phyloP scores from a whole-genome alignment of 768 basidiomycete species.

The Podaxis sp. region DNA sequence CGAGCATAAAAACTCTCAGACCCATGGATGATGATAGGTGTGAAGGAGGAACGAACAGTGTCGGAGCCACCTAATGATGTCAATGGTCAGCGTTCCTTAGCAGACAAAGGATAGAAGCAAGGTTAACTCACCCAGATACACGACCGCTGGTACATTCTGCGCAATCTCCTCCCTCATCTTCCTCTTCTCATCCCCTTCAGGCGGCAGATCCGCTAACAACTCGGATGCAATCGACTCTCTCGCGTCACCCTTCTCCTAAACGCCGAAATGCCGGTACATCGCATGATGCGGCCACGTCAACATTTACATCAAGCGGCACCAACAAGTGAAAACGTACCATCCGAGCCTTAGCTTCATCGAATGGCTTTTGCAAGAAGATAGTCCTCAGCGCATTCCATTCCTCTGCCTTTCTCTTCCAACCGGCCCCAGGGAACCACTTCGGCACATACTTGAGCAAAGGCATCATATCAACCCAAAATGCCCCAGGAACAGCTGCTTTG shows the following conservation, averaged over 20 bases:
- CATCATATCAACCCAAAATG: constrained; percentile 18
- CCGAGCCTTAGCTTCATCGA: constrained; percentile 9
- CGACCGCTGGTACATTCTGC: constrained; percentile 17
- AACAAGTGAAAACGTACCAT: constrained; percentile 6
- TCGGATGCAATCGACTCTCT: constrained; percentile 1
- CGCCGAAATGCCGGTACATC: not conserved
- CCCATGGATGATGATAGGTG: not conserved
- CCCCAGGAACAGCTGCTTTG: constrained; percentile 24
- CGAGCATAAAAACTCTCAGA: not conserved
- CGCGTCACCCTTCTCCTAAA: not conserved
- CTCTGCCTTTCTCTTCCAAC: constrained; percentile 26
- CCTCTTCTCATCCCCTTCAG: not conserved
- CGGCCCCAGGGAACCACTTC: constrained; percentile 38
- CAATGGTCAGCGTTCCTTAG: not conserved
- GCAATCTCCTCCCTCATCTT: constrained; percentile 4
- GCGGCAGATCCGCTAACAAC: constrained; percentile 7
- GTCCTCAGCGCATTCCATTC: constrained; percentile 2
- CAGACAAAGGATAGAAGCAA: not conserved
- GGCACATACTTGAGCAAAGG: constrained; percentile 32
- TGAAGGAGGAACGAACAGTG: constrained; percentile 28
- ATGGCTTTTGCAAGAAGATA: constrained; percentile 8
- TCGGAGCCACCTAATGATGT: constrained; percentile 34
- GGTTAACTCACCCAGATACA: constrained; percentile 30
- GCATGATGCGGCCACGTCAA: not conserved
- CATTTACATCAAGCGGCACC: not conserved